Evolutionary conservation across 139 green algal genomes (phyloP), one percentile per base, ranked within the genome.

Genomic region (Bryopsis sp.): DNA sequence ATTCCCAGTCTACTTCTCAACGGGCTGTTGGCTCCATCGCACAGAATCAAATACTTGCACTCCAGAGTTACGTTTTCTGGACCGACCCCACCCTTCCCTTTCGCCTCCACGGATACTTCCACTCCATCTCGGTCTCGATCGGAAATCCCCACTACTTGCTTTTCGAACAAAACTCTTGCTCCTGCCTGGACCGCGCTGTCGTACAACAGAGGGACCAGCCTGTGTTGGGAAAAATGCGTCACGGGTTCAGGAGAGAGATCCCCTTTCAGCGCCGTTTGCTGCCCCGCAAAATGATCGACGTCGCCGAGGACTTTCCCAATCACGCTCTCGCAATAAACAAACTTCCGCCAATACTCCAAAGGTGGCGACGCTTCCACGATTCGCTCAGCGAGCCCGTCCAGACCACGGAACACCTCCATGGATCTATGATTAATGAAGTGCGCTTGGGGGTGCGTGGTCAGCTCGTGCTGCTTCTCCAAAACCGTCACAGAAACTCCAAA

Each of bases 391-490:
- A 92, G 57, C 31, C 69, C 70, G 36, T 50, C 71, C 1, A 90
- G 50, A 1, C 39, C 50, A 1, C 84, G 73, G 24, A 90, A 84
- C 24, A 91, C 74, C 79, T 97, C 91, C 91, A 97, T 96, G 46
- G 89, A 94, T 1, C 93, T 74, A 72, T 90, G 89, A 76, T 97
- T 97, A 65, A 98, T 94, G 67, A 93, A 94, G 68, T 98, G 93
- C 19, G 91, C 91, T 48, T 89, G 81, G 1, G 91, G 91, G 72
- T 97, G 91, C 22, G 59, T 36, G 3, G 74, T 77, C n/a, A 79
- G 68, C 31, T 11, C 32, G 1, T 19, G 8, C 2, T 22, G 34
- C 66, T 64, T 72, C 15, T 72, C 66, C 24, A 72, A 47, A 15
- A 72, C 24, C 11, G 37, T 63, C 19, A 36, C 33, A 47, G 47